These are phyloP conservation scores for Corynascus novoguineensis DNA, from an alignment of 495 filamentous ascomycete species.

Conservation along the genomic window DNA sequence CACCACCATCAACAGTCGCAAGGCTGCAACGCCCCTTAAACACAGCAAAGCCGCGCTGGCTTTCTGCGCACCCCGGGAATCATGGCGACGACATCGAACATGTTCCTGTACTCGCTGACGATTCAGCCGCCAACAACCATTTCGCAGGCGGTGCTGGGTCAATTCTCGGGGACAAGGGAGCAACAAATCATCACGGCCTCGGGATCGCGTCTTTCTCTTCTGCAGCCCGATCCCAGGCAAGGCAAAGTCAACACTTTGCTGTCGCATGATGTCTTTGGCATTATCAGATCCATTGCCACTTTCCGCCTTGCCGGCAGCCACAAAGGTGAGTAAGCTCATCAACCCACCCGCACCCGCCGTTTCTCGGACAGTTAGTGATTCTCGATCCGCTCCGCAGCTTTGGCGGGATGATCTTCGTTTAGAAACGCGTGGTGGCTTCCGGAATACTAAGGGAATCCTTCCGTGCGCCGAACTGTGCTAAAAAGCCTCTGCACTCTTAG, in stretches of 20 bases:
- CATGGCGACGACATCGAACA: conserved; percentile 95
- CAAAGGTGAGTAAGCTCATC: conserved; percentile 72
- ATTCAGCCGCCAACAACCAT: conserved; percentile 85
- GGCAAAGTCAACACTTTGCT: conserved; percentile 80
- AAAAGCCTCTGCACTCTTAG: conserved; percentile 50
- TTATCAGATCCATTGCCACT: conserved; percentile 78
- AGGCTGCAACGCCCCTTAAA: conserved; percentile 2
- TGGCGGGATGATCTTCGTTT: conserved; percentile 32
- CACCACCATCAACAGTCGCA: background rate
- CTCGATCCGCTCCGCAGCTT: conserved; percentile 58
- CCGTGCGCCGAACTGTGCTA: conserved; percentile 50
- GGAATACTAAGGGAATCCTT: conserved; percentile 12
- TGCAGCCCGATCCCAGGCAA: conserved; percentile 76
- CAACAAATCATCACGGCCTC: conserved; percentile 95
- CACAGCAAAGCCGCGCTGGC: conserved; percentile 45
- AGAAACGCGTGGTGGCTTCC: conserved; percentile 24
- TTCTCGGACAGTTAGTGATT: conserved; percentile 82
- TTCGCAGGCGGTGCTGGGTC: conserved; percentile 83
- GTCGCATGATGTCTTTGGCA: conserved; percentile 92
- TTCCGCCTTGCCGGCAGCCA: conserved; percentile 89
- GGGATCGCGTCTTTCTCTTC: conserved; percentile 66
- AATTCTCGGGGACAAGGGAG: conserved; percentile 90
- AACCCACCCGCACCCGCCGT: conserved; percentile 20
- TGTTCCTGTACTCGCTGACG: conserved; percentile 96
- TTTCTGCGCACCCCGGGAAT: conserved; percentile 59